Percentiles rank a stretch among this genome's conserved stretches.
Evolutionary conservation across 139 green algal species (phyloP).

Genomic region (Bryopsis sp.): DNA sequence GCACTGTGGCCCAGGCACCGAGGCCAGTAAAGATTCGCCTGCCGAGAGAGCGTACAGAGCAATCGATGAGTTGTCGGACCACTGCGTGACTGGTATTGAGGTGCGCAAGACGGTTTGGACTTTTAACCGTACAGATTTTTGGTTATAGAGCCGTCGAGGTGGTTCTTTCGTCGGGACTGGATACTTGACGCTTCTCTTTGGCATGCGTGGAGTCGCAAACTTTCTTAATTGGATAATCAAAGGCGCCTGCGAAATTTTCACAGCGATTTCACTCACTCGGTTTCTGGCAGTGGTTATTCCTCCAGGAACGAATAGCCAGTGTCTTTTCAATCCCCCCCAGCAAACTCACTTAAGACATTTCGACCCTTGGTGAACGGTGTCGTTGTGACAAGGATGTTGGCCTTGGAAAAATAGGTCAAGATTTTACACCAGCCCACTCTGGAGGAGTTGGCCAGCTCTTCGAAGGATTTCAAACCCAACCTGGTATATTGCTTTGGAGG

Average conservation of each 20-base stretch:
- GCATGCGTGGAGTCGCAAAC: no score
- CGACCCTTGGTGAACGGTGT: background rate
- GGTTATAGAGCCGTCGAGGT: no score
- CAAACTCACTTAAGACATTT: background rate
- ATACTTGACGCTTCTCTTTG: no score
- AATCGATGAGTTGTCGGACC: background rate
- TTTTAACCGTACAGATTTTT: no score
- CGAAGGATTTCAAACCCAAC: conserved; percentile 35
- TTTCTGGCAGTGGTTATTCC: background rate
- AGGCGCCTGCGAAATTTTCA: background rate
- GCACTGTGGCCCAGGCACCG: background rate
- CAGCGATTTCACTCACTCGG: background rate
- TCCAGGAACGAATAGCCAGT: background rate
- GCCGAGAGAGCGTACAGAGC: background rate
- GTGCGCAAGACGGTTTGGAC: no score
- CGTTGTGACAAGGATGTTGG: no score
- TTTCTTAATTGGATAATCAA: no score
- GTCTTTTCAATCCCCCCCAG: background rate
- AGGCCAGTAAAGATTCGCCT: background rate
- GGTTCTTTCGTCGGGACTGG: no score
- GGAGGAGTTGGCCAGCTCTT: conserved; percentile 27
- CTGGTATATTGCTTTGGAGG: conserved; percentile 46
- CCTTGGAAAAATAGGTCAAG: conserved; percentile 35
- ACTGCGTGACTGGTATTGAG: no score
- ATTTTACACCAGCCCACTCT: conserved; percentile 33